Conservation (phyloP, 2,329 filamentous ascomycete genomes). For the Fusarium pseudonygamai region DNA sequence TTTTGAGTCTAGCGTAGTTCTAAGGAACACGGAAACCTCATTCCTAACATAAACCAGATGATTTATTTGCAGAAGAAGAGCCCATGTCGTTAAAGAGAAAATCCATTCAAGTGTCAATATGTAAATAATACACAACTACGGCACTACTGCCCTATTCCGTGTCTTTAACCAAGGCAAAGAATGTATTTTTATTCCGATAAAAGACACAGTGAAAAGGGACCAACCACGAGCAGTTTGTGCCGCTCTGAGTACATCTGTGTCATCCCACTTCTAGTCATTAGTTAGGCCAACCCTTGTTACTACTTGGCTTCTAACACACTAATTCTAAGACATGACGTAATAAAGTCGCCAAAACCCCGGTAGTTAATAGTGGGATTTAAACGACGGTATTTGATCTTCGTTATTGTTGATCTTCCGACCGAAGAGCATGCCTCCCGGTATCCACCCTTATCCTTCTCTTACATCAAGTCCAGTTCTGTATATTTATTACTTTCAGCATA, state of each 20-base stretch:
- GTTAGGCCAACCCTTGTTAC: not conserved
- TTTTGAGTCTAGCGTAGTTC: not conserved
- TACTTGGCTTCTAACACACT: not conserved
- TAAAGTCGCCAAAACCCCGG: not conserved
- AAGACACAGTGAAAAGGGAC: not conserved
- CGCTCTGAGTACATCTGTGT: not conserved
- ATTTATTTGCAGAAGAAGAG: not conserved
- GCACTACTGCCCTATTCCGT: not conserved
- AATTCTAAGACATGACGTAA: not conserved
- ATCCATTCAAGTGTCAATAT: rapidly evolving
- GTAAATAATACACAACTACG: not conserved
- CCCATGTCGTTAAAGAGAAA: not conserved
- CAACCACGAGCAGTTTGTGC: not conserved
- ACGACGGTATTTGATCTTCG: not conserved
- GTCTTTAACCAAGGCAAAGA: not conserved
- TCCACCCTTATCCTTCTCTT: not conserved
- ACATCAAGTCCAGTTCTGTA: not conserved
- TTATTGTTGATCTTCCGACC: not conserved
- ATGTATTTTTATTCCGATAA: not conserved
- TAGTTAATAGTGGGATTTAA: not conserved
- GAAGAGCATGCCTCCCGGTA: not conserved
- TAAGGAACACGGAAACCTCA: not conserved
- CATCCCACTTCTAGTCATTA: not conserved
- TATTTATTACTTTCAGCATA: not conserved
- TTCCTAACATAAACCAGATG: not conserved